Conservation (phyloP, 106 monocot species). For the Narthecium ossifragum region DNA sequence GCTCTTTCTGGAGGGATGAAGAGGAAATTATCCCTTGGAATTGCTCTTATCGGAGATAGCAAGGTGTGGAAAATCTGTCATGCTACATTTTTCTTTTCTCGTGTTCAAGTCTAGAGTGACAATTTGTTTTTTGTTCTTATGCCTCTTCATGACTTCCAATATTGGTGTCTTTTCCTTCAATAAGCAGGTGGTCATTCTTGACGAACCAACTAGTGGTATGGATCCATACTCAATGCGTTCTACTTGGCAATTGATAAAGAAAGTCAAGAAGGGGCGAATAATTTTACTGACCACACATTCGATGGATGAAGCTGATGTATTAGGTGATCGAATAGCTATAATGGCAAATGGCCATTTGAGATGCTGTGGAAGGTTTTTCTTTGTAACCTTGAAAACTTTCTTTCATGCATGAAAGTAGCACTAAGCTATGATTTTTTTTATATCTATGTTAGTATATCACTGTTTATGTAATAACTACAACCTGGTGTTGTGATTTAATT, state of each 20-base stretch:
- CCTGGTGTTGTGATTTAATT: too few relatives aligned
- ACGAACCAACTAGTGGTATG: constrained; percentile 98
- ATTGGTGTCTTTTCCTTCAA: not conserved
- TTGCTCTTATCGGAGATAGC: constrained; percentile 88
- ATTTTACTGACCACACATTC: constrained; percentile 89
- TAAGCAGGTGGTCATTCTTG: constrained; percentile 80
- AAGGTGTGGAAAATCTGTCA: constrained; percentile 38
- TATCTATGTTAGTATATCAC: too few relatives aligned
- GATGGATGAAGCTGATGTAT: constrained; percentile 94
- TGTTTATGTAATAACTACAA: too few relatives aligned
- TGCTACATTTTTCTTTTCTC: not conserved
- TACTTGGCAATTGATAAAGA: constrained; percentile 90
- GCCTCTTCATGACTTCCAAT: not conserved
- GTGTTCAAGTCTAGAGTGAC: too few relatives aligned
- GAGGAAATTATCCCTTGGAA: constrained; percentile 83
- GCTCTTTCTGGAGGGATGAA: constrained; percentile 92
- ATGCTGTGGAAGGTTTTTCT: constrained; percentile 78
- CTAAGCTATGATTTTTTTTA: not conserved
- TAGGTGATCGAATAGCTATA: constrained; percentile 93
- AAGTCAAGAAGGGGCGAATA: constrained; percentile 71
- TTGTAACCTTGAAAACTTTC: not conserved
- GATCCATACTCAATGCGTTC: constrained; percentile 94
- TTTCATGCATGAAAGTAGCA: not conserved
- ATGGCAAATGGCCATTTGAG: constrained; percentile 78
- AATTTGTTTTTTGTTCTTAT: not conserved